Conservation (phyloP, 148 eudicot species). For the Rhododendron ovatum region DNA sequence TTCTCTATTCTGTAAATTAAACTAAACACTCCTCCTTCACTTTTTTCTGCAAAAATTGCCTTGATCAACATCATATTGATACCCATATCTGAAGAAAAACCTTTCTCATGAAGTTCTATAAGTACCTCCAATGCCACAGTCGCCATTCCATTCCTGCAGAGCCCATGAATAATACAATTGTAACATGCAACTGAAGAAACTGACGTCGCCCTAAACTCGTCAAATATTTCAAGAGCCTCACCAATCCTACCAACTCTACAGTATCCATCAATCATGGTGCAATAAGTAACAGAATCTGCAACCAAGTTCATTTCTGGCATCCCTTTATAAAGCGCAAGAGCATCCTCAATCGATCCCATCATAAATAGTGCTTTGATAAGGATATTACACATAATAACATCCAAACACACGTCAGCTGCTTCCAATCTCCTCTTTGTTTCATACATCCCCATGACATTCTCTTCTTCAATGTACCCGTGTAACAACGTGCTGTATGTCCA, state of each 20-base stretch:
- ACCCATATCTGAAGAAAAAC: conserved; percentile 26
- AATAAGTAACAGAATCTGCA: conserved; percentile 37
- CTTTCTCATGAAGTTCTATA: conserved; percentile 32
- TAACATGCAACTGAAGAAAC: conserved; percentile 36
- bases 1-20: conserved; percentile 24
- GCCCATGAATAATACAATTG: conserved; percentile 36
- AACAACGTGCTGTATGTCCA: conserved; percentile 43
- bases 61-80: conserved; percentile 24
- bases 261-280: conserved; percentile 47
- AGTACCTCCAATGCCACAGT: conserved; percentile 42
- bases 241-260: conserved; percentile 39
- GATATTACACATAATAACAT: conserved; percentile 41
- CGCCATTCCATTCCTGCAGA: conserved; percentile 37
- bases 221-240: conserved; percentile 51
- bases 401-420: conserved; percentile 34
- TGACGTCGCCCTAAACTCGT: conserved; percentile 30
- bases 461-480: conserved; percentile 42
- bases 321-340: conserved; percentile 26
- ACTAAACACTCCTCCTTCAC: conserved; percentile 27
- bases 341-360: conserved; percentile 49
- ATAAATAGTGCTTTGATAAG: conserved; percentile 42
- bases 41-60: conserved; percentile 15
- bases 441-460: conserved; percentile 28
- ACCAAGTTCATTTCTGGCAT: conserved; percentile 34
- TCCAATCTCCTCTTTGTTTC: conserved; percentile 36